Percentiles rank a stretch among this genome's conserved stretches.
Evolutionary conservation across 768 basidiomycete species (phyloP).

Genomic region (Lanmaoa pseudosensibilis): DNA sequence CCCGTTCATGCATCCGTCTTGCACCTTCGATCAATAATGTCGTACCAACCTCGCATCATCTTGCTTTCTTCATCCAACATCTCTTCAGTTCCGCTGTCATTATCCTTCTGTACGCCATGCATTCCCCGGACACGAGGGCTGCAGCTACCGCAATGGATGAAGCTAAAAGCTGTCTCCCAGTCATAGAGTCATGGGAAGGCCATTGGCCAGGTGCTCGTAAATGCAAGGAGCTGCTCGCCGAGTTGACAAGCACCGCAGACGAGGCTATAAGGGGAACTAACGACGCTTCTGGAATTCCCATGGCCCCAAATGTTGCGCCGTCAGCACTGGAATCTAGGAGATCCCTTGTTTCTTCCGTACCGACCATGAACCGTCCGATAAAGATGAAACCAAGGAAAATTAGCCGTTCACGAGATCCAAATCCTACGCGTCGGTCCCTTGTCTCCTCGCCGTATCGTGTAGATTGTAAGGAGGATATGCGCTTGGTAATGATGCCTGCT

Average conservation of each 20-base stretch:
- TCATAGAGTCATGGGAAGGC: conserved; percentile 80
- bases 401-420: conserved; percentile 60
- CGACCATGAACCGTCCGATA: conserved; percentile 47
- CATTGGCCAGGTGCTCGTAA: conserved; percentile 87
- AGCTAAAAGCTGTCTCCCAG: conserved; percentile 66
- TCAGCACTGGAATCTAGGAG: conserved; percentile 52
- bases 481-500: conserved; percentile 11
- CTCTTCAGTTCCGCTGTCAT: conserved; percentile 88
- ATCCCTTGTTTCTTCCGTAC: conserved; percentile 49
- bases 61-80: conserved; percentile 88
- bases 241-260: conserved; percentile 65
- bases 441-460: conserved; percentile 66
- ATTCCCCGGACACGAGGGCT: conserved; percentile 63
- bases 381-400: conserved; percentile 55
- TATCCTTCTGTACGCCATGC: conserved; percentile 83
- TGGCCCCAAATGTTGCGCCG: conserved; percentile 30
- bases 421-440: conserved; percentile 51
- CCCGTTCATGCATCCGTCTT: conserved; percentile 80
- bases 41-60: conserved; percentile 82
- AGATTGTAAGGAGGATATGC: conserved; percentile 48
- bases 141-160: conserved; percentile 80
- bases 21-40: conserved; percentile 83
- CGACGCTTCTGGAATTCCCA: conserved; percentile 23
- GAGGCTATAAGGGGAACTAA: conserved; percentile 54
- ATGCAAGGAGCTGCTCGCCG: conserved; percentile 77